Evolutionary conservation across 306 rosid species (phyloP).

Genomic region (Cucumis sativus): DNA sequence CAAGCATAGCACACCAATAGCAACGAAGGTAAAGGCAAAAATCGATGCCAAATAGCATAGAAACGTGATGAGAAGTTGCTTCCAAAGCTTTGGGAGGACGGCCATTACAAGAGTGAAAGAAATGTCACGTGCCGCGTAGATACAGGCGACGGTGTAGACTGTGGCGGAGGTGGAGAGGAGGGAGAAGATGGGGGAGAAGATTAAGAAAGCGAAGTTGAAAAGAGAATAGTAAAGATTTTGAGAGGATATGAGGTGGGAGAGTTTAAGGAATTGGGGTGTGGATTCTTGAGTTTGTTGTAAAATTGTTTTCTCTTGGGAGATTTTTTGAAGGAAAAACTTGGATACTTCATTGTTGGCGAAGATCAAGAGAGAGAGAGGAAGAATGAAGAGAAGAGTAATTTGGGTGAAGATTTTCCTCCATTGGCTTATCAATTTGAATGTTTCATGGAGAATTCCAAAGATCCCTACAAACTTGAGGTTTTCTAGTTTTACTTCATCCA

Average conservation of each 20-base stretch:
- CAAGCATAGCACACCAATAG: conserved; percentile 32
- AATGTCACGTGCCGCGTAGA: conserved; percentile 13
- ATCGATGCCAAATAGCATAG: background rate
- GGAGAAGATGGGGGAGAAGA: conserved; percentile 11
- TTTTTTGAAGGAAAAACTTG: conserved; percentile 6
- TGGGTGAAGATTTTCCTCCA: background rate
- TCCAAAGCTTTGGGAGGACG: conserved; percentile 12
- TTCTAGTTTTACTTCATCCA: background rate
- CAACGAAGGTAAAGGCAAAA: conserved; percentile 12
- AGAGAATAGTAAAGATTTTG: background rate
- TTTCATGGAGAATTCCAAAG: background rate
- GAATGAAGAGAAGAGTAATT: background rate
- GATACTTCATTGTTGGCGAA: background rate
- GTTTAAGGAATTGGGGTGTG: background rate
- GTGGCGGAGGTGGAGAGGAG: conserved; percentile 24
- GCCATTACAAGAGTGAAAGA: conserved; percentile 8
- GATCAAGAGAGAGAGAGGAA: background rate
- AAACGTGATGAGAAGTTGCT: conserved; percentile 15
- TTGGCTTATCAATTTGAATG: background rate
- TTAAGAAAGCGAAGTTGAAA: conserved; percentile 15
- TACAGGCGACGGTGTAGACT: conserved; percentile 22
- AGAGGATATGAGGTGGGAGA: background rate
- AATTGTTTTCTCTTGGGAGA: background rate
- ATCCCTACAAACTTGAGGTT: background rate
- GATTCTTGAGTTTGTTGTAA: background rate